phyloP scores from a whole-genome alignment of 768 basidiomycete genomes.

The Phylloporus sp. region DNA sequence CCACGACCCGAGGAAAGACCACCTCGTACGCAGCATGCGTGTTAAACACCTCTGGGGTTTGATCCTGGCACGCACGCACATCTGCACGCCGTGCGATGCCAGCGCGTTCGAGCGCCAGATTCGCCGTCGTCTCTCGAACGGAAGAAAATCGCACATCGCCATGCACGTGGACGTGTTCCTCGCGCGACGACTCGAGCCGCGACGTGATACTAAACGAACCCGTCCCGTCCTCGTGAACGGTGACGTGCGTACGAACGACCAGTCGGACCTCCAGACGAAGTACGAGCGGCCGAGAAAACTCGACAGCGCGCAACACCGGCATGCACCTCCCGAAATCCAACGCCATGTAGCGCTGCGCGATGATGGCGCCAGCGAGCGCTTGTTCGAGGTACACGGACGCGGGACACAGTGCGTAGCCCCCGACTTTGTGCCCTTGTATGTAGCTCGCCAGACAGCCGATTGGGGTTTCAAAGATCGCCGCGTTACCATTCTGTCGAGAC shows the following conservation, averaged over 20 bases:
- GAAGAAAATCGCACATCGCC: slow-evolving; percentile 43
- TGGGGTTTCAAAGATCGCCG: slow-evolving; percentile 52
- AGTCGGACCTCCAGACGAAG: slow-evolving; percentile 32
- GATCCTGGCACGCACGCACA: slow-evolving; percentile 25
- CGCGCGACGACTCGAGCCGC: slow-evolving; percentile 24
- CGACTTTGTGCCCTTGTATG: slow-evolving; percentile 57
- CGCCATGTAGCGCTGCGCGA: slow-evolving; percentile 32
- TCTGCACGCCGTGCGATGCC: slow-evolving; percentile 32
- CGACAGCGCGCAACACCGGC: slow-evolving; percentile 39
- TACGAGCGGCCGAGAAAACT: slow-evolving; percentile 54
- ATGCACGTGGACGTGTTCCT: slow-evolving; percentile 38
- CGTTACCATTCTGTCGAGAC: slow-evolving; percentile 26
- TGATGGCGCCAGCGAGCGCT: slow-evolving; percentile 41
- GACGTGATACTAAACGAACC: slow-evolving; percentile 49
- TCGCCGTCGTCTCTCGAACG: slow-evolving; percentile 27
- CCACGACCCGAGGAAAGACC: slow-evolving; percentile 65
- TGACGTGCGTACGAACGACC: slow-evolving; percentile 37
- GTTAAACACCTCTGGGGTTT: slow-evolving; percentile 43
- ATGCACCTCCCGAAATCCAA: slow-evolving; percentile 30
- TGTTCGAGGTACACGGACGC: slow-evolving; percentile 63
- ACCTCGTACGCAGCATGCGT: slow-evolving; percentile 57
- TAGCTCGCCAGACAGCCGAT: slow-evolving; percentile 38
- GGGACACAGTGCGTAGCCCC: slow-evolving; percentile 52
- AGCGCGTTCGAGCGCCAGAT: slow-evolving; percentile 37
- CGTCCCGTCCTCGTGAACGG: slow-evolving; percentile 30